These are phyloP conservation scores for Sicyos edulis DNA, from an alignment of 306 rosid genomes.

Conservation along the genomic window DNA sequence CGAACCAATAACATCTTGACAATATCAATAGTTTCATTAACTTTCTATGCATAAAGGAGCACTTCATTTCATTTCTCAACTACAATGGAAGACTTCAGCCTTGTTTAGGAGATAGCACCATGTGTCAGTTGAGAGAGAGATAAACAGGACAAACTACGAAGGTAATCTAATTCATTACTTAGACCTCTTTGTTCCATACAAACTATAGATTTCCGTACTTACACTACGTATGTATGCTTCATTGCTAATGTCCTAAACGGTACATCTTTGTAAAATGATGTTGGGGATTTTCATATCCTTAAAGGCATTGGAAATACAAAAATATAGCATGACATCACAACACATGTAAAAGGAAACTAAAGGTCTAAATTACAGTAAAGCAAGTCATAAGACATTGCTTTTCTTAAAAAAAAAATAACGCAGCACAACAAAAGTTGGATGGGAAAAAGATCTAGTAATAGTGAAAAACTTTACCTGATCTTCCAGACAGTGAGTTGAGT, in stretches of 20 bases:
- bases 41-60: not conserved
- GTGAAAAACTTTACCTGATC: conserved; percentile 53
- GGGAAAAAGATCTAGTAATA: not conserved
- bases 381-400: not conserved
- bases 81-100: conserved; percentile 1
- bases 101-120: not conserved
- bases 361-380: not conserved
- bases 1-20: not conserved
- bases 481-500: conserved; percentile 63
- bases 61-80: not conserved
- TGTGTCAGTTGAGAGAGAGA: not conserved
- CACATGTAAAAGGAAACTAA: not conserved
- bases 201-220: not conserved
- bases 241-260: not conserved
- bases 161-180: not conserved
- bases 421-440: not conserved
- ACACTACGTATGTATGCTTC: not conserved
- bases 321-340: not conserved
- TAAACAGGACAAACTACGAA: not conserved
- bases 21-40: not conserved
- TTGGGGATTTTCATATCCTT: not conserved
- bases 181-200: conserved; percentile 4
- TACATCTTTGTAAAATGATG: conserved; percentile 12
- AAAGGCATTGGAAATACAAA: not conserved
- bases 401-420: not conserved